These are phyloP conservation scores for Globisporangium apiculatum DNA, from an alignment of 352 stramenopile genomes.

Conservation along the genomic window DNA sequence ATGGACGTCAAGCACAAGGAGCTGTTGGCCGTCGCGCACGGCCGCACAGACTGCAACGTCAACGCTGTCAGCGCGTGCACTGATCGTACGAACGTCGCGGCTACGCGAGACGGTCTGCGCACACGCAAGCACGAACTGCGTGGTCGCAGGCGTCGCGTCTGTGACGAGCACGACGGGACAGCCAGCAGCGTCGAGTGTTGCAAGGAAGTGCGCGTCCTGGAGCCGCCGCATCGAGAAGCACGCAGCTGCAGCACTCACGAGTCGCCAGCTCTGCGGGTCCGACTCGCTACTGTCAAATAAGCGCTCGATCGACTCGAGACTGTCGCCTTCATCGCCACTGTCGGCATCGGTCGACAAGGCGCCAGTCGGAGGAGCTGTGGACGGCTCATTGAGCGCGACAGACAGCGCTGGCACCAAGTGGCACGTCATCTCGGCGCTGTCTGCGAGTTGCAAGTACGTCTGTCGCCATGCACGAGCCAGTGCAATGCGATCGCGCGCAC, in stretches of 20 bases:
- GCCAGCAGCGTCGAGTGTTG: slow-evolving; percentile 15
- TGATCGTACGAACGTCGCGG: slow-evolving; percentile 36
- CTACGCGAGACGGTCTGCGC: slow-evolving; percentile 35
- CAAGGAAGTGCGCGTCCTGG: slow-evolving; percentile 36
- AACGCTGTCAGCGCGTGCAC: slow-evolving; percentile 25
- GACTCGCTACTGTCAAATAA: not conserved
- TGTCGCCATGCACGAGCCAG: slow-evolving; percentile 19
- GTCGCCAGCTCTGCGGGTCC: slow-evolving; percentile 11
- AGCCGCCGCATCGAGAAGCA: slow-evolving; percentile 39
- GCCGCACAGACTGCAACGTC: slow-evolving; percentile 22
- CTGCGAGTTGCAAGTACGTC: slow-evolving; percentile 3
- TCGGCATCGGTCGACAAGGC: not conserved
- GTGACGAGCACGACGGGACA: slow-evolving; percentile 40
- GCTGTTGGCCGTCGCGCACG: slow-evolving; percentile 37
- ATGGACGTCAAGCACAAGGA: slow-evolving; percentile 53
- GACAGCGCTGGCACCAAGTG: slow-evolving; percentile 16
- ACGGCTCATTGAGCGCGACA: slow-evolving; percentile 13
- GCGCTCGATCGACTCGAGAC: not conserved
- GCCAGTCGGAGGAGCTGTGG: not conserved
- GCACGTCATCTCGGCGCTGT: slow-evolving; percentile 6
- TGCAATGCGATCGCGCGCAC: slow-evolving; percentile 5
- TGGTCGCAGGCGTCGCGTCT: slow-evolving; percentile 26
- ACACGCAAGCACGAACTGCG: slow-evolving; percentile 36
- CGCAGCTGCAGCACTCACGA: slow-evolving; percentile 18
- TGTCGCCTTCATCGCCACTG: not conserved